Evolutionary conservation across 2,329 filamentous ascomycete genomes (phyloP).

Genomic region (Stagonosporopsis chrysanthemi): DNA sequence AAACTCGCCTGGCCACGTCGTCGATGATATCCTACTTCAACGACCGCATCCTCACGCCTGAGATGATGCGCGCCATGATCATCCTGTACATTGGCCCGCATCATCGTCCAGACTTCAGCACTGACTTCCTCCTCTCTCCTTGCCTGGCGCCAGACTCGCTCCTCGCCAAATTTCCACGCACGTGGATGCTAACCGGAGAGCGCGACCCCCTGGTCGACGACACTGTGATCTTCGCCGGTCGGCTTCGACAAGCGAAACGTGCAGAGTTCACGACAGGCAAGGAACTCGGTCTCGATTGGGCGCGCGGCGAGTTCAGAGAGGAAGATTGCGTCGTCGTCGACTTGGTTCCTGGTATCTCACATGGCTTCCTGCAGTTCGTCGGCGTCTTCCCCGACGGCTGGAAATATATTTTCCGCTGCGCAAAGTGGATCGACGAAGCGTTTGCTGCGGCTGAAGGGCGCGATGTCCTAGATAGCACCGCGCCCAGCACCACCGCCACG

Average conservation of each 20-base stretch:
- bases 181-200: slow-evolving; percentile 92
- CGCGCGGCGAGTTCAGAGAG: slow-evolving; percentile 68
- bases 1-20: slow-evolving; percentile 89
- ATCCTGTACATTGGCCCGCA: slow-evolving; percentile 96
- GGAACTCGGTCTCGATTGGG: slow-evolving; percentile 63
- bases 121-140: slow-evolving; percentile 89
- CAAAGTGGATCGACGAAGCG: slow-evolving; percentile 80
- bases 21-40: slow-evolving; percentile 99
- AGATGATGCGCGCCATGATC: slow-evolving; percentile 99
- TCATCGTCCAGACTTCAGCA: slow-evolving; percentile 89
- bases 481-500: slow-evolving; percentile 21
- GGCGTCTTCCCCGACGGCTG: slow-evolving; percentile 87
- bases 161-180: slow-evolving; percentile 88
- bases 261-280: slow-evolving; percentile 63
- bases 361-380: slow-evolving; percentile 94
- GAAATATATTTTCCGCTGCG: slow-evolving; percentile 82
- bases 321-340: slow-evolving; percentile 81
- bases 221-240: slow-evolving; percentile 92
- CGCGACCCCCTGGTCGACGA: slow-evolving; percentile 95
- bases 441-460: slow-evolving; percentile 60
- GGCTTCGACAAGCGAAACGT: slow-evolving; percentile 79
- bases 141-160: slow-evolving; percentile 86
- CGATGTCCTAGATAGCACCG: slow-evolving; percentile 18
- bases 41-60: slow-evolving; percentile 90
- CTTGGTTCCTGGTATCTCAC: slow-evolving; percentile 86